phyloP scores from a whole-genome alignment of 225 moss, liverwort and hornwort genomes.

The Physcomitrellopsis africana region DNA sequence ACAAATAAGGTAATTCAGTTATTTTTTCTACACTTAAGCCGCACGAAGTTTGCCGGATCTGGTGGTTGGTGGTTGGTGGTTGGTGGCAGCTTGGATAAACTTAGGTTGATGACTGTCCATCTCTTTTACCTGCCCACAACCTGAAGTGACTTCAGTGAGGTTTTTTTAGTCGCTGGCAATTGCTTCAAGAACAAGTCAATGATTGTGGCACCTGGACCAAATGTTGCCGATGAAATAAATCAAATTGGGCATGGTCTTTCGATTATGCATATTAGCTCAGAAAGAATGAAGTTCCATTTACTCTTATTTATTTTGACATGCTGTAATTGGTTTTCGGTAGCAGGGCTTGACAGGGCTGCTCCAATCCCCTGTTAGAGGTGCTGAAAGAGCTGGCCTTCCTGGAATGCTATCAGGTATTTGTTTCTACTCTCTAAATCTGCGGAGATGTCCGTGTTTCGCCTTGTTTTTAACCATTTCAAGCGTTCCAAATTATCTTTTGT shows the following conservation, averaged over 20 bases:
- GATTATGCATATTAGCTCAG: not conserved
- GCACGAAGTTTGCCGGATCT: too few species aligned
- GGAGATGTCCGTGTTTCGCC: not conserved
- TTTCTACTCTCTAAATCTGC: constrained; percentile 4
- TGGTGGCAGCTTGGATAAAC: not conserved
- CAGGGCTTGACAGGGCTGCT: constrained; percentile 95
- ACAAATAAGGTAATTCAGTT: too few species aligned
- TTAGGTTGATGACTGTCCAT: constrained; percentile 4
- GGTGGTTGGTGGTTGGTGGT: not conserved
- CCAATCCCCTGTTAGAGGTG: constrained; percentile 93
- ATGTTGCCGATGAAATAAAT: not conserved
- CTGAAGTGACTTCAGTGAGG: constrained; percentile 1
- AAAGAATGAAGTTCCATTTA: not conserved
- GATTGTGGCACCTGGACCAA: not conserved
- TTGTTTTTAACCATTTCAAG: not conserved
- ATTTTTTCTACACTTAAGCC: too few species aligned
- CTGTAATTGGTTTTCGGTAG: constrained; percentile 21
- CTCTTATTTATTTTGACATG: not conserved
- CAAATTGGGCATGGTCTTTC: constrained; percentile 14
- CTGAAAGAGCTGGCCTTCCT: constrained; percentile 94
- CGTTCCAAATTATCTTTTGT: not conserved
- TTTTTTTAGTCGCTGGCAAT: not conserved
- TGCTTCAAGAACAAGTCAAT: not conserved
- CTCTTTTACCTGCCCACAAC: not conserved
- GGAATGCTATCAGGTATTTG: constrained; percentile 89